phyloP scores from a whole-genome alignment of 371 early-diverging fungal genomes.

The Mucor circinelloides region DNA sequence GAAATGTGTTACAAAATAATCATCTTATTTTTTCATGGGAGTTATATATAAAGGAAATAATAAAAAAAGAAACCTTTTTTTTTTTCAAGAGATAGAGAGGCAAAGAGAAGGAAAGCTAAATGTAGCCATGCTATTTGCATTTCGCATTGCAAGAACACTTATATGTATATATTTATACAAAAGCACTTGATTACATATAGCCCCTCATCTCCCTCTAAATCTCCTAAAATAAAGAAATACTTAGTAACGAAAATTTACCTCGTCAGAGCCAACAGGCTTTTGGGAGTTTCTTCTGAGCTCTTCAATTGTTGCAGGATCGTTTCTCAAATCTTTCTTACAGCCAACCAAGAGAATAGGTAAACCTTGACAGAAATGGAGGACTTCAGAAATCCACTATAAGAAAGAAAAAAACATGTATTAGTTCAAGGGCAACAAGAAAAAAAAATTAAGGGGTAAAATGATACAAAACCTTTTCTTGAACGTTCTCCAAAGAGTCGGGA shows the following conservation, averaged over 20 bases:
- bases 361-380: conserved; percentile 86
- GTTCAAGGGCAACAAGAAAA: conserved; percentile 1
- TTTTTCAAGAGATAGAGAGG: neutral
- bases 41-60: neutral
- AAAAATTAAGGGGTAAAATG: conserved; percentile 5
- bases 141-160: neutral
- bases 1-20: conserved; percentile 12
- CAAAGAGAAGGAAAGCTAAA: neutral
- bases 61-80: neutral
- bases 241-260: conserved; percentile 50
- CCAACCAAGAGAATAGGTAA: conserved; percentile 90
- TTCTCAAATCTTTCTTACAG: conserved; percentile 91
- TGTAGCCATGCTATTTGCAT: neutral
- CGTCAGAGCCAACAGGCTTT: conserved; percentile 78
- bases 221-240: neutral
- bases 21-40: neutral
- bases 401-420: neutral
- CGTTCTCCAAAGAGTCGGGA: conserved; percentile 95
- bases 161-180: neutral
- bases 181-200: conserved; percentile 2
- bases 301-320: conserved; percentile 77
- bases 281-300: conserved; percentile 79
- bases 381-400: conserved; percentile 86
- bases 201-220: conserved; percentile 1
- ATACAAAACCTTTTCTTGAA: conserved; percentile 74